phyloP scores from a whole-genome alignment of 2,329 filamentous ascomycete genomes.

The Talaromyces sp. region DNA sequence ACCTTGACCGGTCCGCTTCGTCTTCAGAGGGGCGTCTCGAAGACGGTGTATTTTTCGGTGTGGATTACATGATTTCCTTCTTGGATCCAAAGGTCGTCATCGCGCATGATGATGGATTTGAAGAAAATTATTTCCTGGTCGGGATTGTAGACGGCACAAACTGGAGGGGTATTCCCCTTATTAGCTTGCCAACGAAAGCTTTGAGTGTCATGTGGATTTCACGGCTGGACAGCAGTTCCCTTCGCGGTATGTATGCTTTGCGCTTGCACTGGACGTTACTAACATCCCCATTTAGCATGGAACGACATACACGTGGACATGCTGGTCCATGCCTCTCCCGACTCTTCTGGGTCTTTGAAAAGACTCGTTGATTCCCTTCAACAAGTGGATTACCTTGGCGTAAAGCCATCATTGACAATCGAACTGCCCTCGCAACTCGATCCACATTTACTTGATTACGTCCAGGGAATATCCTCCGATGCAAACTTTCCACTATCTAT shows the following conservation, averaged over 20 bases:
- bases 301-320: slow-evolving; percentile 75
- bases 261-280: slow-evolving; percentile 10
- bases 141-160: slow-evolving; percentile 55
- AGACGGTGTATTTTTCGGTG: slow-evolving; percentile 57
- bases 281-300: slow-evolving; percentile 57
- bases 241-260: slow-evolving; percentile 51
- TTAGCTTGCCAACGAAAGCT: slow-evolving; percentile 66
- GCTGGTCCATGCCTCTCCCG: slow-evolving; percentile 68
- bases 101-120: slow-evolving; percentile 61
- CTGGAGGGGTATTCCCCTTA: slow-evolving; percentile 56
- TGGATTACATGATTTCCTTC: slow-evolving; percentile 67
- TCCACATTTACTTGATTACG: slow-evolving; percentile 55
- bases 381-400: slow-evolving; percentile 68
- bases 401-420: slow-evolving; percentile 71
- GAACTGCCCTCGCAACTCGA: slow-evolving; percentile 74
- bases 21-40: slow-evolving; percentile 69
- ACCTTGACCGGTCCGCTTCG: slow-evolving; percentile 65
- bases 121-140: slow-evolving; percentile 65
- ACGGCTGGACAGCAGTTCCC: slow-evolving; percentile 66
- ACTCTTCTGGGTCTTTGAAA: slow-evolving; percentile 69
- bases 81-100: slow-evolving; percentile 75
- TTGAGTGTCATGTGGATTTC: slow-evolving; percentile 70
- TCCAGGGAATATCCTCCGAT: slow-evolving; percentile 67
- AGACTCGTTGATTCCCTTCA: slow-evolving; percentile 72
- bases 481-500: slow-evolving; percentile 49